Percentiles rank a stretch among this genome's conserved stretches.
These are phyloP conservation scores for Bassia scoparia DNA, from an alignment of 148 eudicot genomes.

Conservation along the genomic window DNA sequence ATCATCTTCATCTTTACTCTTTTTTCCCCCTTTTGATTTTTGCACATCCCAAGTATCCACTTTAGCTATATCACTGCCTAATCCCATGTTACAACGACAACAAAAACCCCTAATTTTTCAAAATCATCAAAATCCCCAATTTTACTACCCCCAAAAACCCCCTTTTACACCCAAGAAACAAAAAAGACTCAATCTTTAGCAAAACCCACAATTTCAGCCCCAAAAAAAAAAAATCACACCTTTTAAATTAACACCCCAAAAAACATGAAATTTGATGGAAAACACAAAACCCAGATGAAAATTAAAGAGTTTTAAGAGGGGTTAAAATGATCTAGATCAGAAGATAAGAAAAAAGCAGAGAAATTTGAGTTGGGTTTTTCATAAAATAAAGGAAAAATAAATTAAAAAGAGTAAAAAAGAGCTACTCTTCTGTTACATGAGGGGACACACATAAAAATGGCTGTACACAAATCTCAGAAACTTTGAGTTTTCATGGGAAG, in stretches of 20 bases:
- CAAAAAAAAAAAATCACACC: slow-evolving; percentile 21
- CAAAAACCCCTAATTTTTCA: slow-evolving; percentile 24
- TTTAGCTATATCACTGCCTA: slow-evolving; percentile 48
- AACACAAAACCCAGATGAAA: slow-evolving; percentile 36
- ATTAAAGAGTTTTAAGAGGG: slow-evolving; percentile 18
- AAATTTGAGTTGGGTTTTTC: slow-evolving; percentile 15
- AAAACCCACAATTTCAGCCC: slow-evolving; percentile 19
- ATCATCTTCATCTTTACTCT: slow-evolving; percentile 40
- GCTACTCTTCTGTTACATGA: slow-evolving; percentile 25
- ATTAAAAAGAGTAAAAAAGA: background rate
- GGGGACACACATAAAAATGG: slow-evolving; percentile 30
- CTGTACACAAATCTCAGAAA: slow-evolving; percentile 32
- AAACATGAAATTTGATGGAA: slow-evolving; percentile 29
- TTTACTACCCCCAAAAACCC: background rate
- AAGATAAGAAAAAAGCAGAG: slow-evolving; percentile 21
- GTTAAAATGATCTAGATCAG: slow-evolving; percentile 42
- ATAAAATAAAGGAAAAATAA: background rate
- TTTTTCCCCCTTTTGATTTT: slow-evolving; percentile 50
- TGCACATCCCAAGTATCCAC: slow-evolving; percentile 57
- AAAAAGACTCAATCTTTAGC: slow-evolving; percentile 17
- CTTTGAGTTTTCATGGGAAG: slow-evolving; percentile 21
- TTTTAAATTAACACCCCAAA: slow-evolving; percentile 9
- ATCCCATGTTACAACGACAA: slow-evolving; percentile 50
- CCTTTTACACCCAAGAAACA: slow-evolving; percentile 13
- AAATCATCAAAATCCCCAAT: slow-evolving; percentile 38